Percentiles rank a stretch among this genome's conserved stretches.
Conservation (phyloP, 2,329 filamentous ascomycete species). For the Botrytis medusae region DNA sequence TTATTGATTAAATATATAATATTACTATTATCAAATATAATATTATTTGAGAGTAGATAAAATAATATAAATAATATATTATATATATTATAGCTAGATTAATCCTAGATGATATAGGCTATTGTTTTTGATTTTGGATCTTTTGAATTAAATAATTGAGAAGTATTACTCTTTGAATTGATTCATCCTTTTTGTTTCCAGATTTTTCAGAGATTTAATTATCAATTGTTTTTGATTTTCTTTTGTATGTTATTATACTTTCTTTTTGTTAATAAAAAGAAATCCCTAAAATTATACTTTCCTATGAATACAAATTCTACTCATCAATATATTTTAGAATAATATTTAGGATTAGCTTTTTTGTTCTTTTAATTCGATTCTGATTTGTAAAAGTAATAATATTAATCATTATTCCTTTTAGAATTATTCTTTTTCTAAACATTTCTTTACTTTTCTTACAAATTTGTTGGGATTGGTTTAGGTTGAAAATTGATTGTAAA, state of each 20-base stretch:
- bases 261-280: no score
- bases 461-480: fast-evolving
- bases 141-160: fast-evolving
- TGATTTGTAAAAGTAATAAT: fast-evolving
- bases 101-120: fast-evolving
- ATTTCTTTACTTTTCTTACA: no score
- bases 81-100: fast-evolving
- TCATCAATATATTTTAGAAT: no score
- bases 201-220: fast-evolving
- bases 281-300: no score
- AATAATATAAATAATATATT: fast-evolving
- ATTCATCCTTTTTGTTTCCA: fast-evolving
- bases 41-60: no score
- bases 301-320: fast-evolving
- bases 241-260: no score
- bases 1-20: no score
- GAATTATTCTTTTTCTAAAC: fast-evolving
- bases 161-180: fast-evolving
- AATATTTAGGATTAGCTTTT: fast-evolving
- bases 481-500: fast-evolving
- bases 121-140: fast-evolving
- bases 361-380: fast-evolving
- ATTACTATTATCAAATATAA: no score
- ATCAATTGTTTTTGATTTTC: no score
- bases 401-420: fast-evolving